Percentiles rank a stretch among this genome's conserved stretches.
Evolutionary conservation across 2,329 filamentous ascomycete species (phyloP).

Genomic region (Sporothrix schenckii): DNA sequence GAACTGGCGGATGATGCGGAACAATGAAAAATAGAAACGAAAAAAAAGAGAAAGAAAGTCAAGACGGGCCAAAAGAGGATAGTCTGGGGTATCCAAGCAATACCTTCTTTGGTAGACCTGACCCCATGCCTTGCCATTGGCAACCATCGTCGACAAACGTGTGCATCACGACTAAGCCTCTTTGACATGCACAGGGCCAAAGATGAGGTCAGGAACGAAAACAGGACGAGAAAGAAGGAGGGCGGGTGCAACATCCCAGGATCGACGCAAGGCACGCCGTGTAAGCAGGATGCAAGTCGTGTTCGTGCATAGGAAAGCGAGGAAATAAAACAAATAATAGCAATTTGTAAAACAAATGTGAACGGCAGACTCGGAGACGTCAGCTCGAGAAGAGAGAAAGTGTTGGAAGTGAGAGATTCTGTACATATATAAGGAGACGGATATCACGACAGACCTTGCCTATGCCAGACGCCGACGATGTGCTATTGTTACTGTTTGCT

Average conservation of each 20-base stretch:
- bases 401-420: neutral
- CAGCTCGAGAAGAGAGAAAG: neutral
- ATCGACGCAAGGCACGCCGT: conserved; percentile 9
- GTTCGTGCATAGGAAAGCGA: conserved; percentile 7
- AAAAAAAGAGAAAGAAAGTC: neutral
- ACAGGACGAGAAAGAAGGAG: neutral
- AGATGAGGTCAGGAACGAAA: neutral
- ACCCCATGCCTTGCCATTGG: conserved; percentile 7
- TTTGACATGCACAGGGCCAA: neutral
- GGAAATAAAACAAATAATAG: neutral
- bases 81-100: neutral
- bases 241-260: neutral
- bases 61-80: conserved; percentile 1
- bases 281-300: conserved; percentile 12
- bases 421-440: neutral
- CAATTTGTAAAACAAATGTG: neutral
- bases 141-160: neutral
- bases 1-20: conserved; percentile 2
- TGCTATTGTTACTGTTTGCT: neutral
- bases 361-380: neutral
- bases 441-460: neutral
- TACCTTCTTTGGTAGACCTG: neutral
- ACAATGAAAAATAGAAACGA: neutral
- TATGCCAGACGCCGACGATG: neutral
- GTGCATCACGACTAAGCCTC: neutral